Evolutionary conservation across 164 flowering plant species (phyloP), one percentile per base, ranked within the genome.

Genomic region (Aristolochia contorta): DNA sequence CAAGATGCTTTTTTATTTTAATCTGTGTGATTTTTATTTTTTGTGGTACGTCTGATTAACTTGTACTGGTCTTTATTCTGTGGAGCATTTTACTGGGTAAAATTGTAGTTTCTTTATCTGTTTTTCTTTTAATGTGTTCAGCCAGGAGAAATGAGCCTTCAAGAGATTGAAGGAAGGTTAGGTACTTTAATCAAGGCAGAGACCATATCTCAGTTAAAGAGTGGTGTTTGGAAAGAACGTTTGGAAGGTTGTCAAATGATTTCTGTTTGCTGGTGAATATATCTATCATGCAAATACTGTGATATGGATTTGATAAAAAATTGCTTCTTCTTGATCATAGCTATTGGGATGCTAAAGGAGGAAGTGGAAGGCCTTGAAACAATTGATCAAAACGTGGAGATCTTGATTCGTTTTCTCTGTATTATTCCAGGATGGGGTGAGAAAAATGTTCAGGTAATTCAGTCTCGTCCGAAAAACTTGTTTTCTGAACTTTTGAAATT

Each of bases 141-240:
- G 99, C 99, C 99, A 18, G 72, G 82, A 45, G 99, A 94, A 30
- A 94, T 94, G 99, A 75, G 88, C 57, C 92, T 94, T 72, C 96
- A 94, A 68, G 99, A 94, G 70, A 87, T 94, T 70, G 99, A 94
- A 76, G 80, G 77, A 79, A 82, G 83, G 77, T 59, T 91, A 67
- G 95, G 91, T 56, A 84, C 87, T 47, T 74, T 86, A 59, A 53
- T 91, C 24, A 80, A 80, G 62, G 78, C 78, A 41, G 91, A 91
- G 55, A 84, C 95, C 6, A 69, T 94, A 45, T 65, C 88, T 53
- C 95, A 82, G 71, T 68, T 94, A 63, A 94, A 89, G 75, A 94
- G 99, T 74, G 64, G 86, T 65, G 96, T 78, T 21, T 94, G 99
- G 99, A 94, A 94, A 77, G 99, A 94, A 70, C 72, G 99, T 14